phyloP scores from a whole-genome alignment of 202 grass and related monocot species.

The Thinopyrum obtusiflorum region DNA sequence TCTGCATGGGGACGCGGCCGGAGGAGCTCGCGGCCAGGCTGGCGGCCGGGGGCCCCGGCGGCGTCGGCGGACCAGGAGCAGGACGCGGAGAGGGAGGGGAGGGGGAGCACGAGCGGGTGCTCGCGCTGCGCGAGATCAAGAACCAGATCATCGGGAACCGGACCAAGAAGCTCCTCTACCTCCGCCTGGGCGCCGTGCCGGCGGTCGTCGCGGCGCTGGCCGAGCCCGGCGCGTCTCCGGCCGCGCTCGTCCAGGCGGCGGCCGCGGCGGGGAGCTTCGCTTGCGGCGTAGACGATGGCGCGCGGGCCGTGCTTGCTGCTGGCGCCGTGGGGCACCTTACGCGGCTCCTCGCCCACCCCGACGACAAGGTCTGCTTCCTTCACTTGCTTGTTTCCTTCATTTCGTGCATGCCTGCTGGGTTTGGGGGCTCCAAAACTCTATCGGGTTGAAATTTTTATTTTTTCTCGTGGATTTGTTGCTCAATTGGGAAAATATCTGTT shows the following conservation, averaged over 20 bases:
- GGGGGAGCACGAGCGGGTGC: constrained; percentile 50
- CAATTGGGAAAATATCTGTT: constrained; percentile 38
- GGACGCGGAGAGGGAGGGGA: constrained; percentile 22
- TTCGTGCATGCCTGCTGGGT: neutral
- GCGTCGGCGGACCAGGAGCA: neutral
- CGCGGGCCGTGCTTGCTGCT: constrained; percentile 65
- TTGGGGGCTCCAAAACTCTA: neutral
- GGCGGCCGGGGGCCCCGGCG: constrained; percentile 27
- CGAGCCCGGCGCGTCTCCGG: constrained; percentile 32
- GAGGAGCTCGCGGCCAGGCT: constrained; percentile 57
- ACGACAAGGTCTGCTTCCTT: constrained; percentile 56
- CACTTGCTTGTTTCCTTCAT: constrained; percentile 27
- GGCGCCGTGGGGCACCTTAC: constrained; percentile 67
- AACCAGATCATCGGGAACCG: constrained; percentile 99
- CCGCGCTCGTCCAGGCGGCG: constrained; percentile 79
- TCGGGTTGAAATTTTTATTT: neutral
- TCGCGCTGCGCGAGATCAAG: constrained; percentile 81
- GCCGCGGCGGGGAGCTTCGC: constrained; percentile 89
- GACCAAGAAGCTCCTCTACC: constrained; percentile 91
- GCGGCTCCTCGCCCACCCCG: constrained; percentile 59
- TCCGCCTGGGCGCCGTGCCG: constrained; percentile 78
- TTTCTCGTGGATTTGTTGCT: constrained; percentile 11
- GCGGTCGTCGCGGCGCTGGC: constrained; percentile 67
- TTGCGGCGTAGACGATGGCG: constrained; percentile 85
- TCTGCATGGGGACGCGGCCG: constrained; percentile 42